Evolutionary conservation across 2,329 filamentous ascomycete species (phyloP).

Genomic region (Plectosphaerella cucumerina): DNA sequence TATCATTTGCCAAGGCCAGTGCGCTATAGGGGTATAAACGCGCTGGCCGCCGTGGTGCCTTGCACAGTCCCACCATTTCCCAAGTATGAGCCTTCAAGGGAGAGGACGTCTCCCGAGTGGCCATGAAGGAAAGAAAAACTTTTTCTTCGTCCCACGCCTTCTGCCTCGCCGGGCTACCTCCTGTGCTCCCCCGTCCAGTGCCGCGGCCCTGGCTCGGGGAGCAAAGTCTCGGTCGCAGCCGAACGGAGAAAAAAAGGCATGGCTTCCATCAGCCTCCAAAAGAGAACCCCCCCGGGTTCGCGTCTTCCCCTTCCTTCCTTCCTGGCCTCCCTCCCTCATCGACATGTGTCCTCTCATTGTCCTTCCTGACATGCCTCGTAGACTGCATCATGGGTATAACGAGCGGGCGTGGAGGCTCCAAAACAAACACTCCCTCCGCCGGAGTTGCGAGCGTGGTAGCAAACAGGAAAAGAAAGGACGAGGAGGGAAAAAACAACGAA

Average conservation of each 20-base stretch:
- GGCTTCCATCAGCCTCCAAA: too few species aligned
- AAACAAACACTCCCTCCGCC: background rate
- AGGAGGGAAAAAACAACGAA: constrained; percentile 13
- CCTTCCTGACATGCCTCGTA: constrained; percentile 2
- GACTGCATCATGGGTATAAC: constrained; percentile 14
- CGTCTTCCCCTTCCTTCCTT: background rate
- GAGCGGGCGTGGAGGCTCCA: constrained; percentile 12
- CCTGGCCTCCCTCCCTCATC: background rate
- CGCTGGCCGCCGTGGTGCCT: background rate
- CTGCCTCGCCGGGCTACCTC: too few species aligned
- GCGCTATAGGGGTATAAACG: background rate
- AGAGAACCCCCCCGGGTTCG: too few species aligned
- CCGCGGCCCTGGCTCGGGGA: too few species aligned
- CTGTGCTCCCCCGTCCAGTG: too few species aligned
- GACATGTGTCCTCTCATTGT: background rate
- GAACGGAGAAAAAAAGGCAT: too few species aligned
- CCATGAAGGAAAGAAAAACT: background rate
- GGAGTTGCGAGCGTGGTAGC: too few species aligned
- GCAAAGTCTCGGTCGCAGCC: too few species aligned
- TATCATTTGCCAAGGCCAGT: constrained; percentile 15
- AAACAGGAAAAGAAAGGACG: constrained; percentile 7
- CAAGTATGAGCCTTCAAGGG: too few species aligned
- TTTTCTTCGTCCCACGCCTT: background rate
- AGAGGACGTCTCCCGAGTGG: too few species aligned
- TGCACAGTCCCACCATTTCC: too few species aligned